Percentiles rank a stretch among this genome's conserved stretches.
These are phyloP conservation scores for Pittosporum tobira DNA, from an alignment of 129 eudicot species.

Conservation along the genomic window DNA sequence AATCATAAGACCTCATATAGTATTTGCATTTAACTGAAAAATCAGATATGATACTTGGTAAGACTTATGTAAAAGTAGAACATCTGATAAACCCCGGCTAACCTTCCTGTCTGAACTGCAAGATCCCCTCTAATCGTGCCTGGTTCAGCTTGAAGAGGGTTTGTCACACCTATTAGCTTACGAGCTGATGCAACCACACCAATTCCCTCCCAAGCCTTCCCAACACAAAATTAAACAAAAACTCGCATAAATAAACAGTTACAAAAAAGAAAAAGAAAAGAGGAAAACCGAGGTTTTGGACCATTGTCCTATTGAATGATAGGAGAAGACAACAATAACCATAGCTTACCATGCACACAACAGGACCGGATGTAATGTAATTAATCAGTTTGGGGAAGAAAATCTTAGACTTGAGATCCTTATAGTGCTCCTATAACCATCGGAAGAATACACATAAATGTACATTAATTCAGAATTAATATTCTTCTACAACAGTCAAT, in stretches of 20 bases:
- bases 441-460: too few species aligned
- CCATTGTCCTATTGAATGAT: neutral
- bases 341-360: slow-evolving; percentile 84
- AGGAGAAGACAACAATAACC: neutral
- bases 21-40: neutral
- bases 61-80: neutral
- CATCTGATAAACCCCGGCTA: neutral
- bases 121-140: slow-evolving; percentile 99
- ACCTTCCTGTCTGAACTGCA: slow-evolving; percentile 98
- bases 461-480: too few species aligned
- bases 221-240: slow-evolving; percentile 6
- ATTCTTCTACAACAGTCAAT: slow-evolving; percentile 29
- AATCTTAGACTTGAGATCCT: slow-evolving; percentile 77
- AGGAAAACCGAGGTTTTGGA: neutral
- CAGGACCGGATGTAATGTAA: slow-evolving; percentile 95
- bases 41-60: neutral
- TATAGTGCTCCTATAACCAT: slow-evolving; percentile 98
- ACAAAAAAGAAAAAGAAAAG: too few species aligned
- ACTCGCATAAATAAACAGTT: neutral
- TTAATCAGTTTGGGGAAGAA: slow-evolving; percentile 78
- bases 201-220: slow-evolving; percentile 93
- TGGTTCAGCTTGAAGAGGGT: slow-evolving; percentile 98
- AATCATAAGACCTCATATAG: neutral
- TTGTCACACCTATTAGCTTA: slow-evolving; percentile 81
- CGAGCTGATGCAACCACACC: slow-evolving; percentile 98